Evolutionary conservation across 306 rosid genomes (phyloP), one percentile per base, ranked within the genome.

Genomic region (Lablab purpureus): DNA sequence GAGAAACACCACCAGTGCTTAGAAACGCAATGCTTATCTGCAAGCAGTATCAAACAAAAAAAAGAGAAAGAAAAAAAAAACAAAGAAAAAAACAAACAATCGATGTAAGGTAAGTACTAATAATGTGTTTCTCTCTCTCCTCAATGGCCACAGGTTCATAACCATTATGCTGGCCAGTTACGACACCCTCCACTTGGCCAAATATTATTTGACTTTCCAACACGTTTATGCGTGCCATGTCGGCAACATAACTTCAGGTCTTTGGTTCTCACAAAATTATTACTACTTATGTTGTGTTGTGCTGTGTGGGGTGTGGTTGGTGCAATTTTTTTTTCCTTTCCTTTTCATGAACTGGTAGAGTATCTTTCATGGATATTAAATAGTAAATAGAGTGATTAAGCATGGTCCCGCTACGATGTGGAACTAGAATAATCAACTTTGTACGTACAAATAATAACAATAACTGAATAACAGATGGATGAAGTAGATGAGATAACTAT

Each of bases 171-270:
- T 50, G 7, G 69, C 86, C 87, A 80, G 56, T 84, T 50, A 71
- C 45, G 32, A 75, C 71, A 67, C 18, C 71, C 46, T 68, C 81
- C 86, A 83, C 83, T 76, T 78, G 85, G 87, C 81, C 43, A 67
- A 70, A 56, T 19, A 18, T 58, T 13, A 37, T 75, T 73, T 84
- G 86, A 80, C 72, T 84, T 78, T 56, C 36, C 7, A 37, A 52
- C 50, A 28, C 55, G 62, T 76, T 76, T 77, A 74, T 76, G 83
- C 84, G 88, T 79, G 86, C 88, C 88, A 84, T 89, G 91, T 87
- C 90, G 91, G 89, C 88, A 84, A 82, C 87, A 85, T 69, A 79
- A 64, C 12, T 25, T 73, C 79, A 65, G 84, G 59, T 47, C 73
- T 34, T 62, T 32, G 25, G 1, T 56, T 66, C 15, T 3, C 30